A percentile compares a stretch with the other conserved stretches of the same genome.
These are phyloP conservation scores for Leishmania turanica DNA, from an alignment of 208 protist genomes.

Conservation along the genomic window DNA sequence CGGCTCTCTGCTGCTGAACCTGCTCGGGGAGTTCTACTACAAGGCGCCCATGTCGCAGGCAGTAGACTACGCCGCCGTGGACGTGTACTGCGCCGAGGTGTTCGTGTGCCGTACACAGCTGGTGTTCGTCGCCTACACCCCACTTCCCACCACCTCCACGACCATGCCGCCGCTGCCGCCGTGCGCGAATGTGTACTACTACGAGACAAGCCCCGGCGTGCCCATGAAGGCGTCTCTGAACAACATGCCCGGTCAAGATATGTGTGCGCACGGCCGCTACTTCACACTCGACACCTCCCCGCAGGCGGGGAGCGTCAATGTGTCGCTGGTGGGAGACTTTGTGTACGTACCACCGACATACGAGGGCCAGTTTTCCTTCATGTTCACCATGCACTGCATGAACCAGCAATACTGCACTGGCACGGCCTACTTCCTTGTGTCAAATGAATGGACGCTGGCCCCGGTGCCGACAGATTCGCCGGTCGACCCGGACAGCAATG, in stretches of 20 bases:
- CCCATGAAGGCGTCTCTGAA: constrained; percentile 64
- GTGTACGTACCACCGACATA: constrained; percentile 48
- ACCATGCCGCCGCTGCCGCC: constrained; percentile 36
- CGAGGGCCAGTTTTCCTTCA: constrained; percentile 54
- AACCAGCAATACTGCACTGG: constrained; percentile 60
- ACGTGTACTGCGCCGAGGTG: constrained; percentile 58
- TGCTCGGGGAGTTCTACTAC: constrained; percentile 76
- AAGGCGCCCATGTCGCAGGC: constrained; percentile 41
- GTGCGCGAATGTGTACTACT: constrained; percentile 85
- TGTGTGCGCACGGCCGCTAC: constrained; percentile 70
- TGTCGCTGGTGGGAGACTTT: constrained; percentile 74
- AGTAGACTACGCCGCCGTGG: constrained; percentile 50
- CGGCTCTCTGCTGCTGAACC: constrained; percentile 59
- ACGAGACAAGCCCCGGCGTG: constrained; percentile 47
- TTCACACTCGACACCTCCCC: constrained; percentile 59
- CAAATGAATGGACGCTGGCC: constrained; percentile 43
- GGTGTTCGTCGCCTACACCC: constrained; percentile 53
- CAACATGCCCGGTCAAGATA: constrained; percentile 56
- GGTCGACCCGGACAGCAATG: constrained; percentile 4
- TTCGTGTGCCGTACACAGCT: constrained; percentile 60
- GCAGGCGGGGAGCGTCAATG: constrained; percentile 43
- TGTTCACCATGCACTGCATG: constrained; percentile 77
- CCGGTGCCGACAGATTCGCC: constrained; percentile 31
- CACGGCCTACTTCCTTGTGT: constrained; percentile 70
- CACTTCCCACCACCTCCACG: constrained; percentile 20